Evolutionary conservation across 441 rosid species (phyloP).

Genomic region (Cnidoscolus chayamansa): DNA sequence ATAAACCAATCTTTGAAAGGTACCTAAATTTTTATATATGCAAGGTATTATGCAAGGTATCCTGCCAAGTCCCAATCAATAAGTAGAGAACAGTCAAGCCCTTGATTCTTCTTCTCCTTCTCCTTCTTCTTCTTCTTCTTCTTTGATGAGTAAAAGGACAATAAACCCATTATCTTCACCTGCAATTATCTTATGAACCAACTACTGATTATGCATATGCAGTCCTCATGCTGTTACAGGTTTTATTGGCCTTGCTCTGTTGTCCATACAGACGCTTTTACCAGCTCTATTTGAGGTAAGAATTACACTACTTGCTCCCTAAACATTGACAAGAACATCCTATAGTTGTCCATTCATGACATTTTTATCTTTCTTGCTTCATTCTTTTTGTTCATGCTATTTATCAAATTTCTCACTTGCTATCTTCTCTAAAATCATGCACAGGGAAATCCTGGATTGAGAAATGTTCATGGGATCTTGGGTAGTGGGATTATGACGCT

Average conservation of each 20-base stretch:
- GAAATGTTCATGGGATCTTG: constrained; percentile 76
- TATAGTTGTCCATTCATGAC: neutral
- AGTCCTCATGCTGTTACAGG: constrained; percentile 27
- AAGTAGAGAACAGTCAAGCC: neutral
- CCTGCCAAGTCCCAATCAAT: neutral
- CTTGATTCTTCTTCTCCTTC: no score
- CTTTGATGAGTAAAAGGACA: no score
- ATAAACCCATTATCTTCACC: neutral
- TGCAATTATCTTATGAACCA: neutral
- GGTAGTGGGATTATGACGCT: constrained; percentile 92
- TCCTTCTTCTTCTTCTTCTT: no score
- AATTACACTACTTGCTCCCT: neutral
- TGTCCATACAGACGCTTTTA: constrained; percentile 67
- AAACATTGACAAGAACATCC: neutral
- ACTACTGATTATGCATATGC: no score
- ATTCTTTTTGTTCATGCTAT: neutral
- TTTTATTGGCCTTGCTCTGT: constrained; percentile 59
- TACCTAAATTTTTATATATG: neutral
- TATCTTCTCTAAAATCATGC: neutral
- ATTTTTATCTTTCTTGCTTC: neutral
- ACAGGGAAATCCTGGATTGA: constrained; percentile 73
- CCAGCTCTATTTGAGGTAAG: constrained; percentile 78
- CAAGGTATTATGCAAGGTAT: no score
- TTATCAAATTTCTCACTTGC: neutral
- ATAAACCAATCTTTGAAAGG: constrained; percentile 80